Evolutionary conservation across 441 rosid genomes (phyloP), one percentile per base, ranked within the genome.

Genomic region (Populus hybrid): DNA sequence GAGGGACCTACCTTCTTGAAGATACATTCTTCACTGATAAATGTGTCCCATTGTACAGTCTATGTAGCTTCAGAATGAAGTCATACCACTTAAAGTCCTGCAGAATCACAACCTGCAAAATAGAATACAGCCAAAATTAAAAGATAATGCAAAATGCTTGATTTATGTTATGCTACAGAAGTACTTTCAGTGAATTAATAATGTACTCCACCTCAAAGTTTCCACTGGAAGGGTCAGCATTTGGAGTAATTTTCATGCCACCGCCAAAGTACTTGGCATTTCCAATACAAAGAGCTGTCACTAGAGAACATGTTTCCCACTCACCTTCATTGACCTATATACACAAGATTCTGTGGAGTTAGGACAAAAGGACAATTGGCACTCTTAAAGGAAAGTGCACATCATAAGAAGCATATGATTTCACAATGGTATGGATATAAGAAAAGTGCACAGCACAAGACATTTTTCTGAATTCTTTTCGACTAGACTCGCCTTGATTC

Each of bases 251-350:
- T 87, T 93, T 96, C 99, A 96, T 94, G 79, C 98, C 98, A 74
- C 99, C 99, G 16, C 98, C 99, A 83, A 95, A 95, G 90, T 85
- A 95, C 80, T 94, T 95, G 38, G 92, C 98, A 81, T 95, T 95
- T 78, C 98, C 98, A 81, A 94, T 82, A 76, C 99, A 95, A 56
- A 95, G 85, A 75, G 98, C 97, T 4, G 98, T 96, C 75, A 94
- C 97, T 84, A 75, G 87, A 76, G 94, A 79, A 82, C 79, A 91
- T 66, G 78, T 71, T 86, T 92, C 90, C 99, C 99, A 96, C 75
- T 89, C 97, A 59, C 96, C 96, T 7, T 85, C 96, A 84, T 95
- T 83, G 40, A 95, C 86, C 99, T 95, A 78, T 10, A 73, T 11
- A 29, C 69, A 75, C 71, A 77, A 83, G 61, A 68, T n/a, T 69